Base-by-base conservation (phyloP, 2,329 filamentous ascomycete genomes). In the Gnomoniopsis smithogilvyi region DNA sequence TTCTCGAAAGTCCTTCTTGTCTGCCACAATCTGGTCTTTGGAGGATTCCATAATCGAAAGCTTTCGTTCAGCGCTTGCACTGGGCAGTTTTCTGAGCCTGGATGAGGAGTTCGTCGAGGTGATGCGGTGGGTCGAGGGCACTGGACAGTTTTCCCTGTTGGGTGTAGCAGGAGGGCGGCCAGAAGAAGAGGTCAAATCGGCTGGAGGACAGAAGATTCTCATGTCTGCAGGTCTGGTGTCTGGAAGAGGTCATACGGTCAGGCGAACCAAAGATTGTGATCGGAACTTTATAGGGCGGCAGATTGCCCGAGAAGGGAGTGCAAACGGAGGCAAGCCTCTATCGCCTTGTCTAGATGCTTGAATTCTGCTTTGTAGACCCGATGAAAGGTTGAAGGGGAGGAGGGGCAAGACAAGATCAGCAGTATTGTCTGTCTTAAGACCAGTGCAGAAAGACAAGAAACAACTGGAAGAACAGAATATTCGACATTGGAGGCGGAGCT, bases 281-380 rank as follows among this genome's bases (percentile, higher is more conserved):
- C 22, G 17, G 22, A 10, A 47, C 45, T 38, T 26, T 41, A 26
- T 36, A 54, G 47, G 36, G 54, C 38, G 57, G 53, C 53, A 48
- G 56, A 24, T 51, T 53, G 56, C 26, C 55, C 56, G 60, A 54
- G 49, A 48, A 45, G 26, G 11, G 50, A 50, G 55, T 67, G 65
- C 71, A 73, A 72, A 72, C 69, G 67, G 66, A 62, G 41, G 47
- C 58, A 56, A 62, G 60, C 33, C 46, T 58, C 15, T 65, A 64
- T 52, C 60, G 61, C 63, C 63, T 59, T 64, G 63, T 67, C 64
- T 67, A 64, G 66, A 67, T 67, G 67, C 63, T 60, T 64, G 65
- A 60, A 59, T 59, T 51, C 49, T 56, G 60, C 58, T 19, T 51
- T 57, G 58, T 52, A 55, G 61, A 60, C 63, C 51, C n/a, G 59